phyloP scores from a whole-genome alignment of 306 rosid species.

The Corylus heterophylla region DNA sequence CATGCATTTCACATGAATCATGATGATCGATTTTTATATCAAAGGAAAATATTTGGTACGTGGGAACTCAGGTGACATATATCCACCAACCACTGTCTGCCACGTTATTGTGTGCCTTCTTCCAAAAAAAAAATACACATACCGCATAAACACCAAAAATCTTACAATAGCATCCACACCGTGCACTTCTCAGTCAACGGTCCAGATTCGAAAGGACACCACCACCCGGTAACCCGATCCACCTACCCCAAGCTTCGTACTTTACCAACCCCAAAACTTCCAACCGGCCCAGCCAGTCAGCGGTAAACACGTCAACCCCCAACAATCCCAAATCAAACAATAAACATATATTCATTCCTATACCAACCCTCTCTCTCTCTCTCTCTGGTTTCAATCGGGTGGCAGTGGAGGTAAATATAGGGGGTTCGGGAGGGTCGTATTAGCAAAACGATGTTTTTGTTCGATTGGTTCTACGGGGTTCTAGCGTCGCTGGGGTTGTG shows the following conservation, averaged over 20 bases:
- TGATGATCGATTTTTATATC: too few relatives aligned
- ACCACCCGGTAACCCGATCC: constrained; percentile 6
- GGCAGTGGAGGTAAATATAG: constrained; percentile 14
- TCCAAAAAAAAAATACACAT: too few relatives aligned
- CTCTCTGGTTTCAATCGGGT: constrained; percentile 31
- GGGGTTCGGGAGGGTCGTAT: not conserved
- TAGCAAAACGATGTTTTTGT: constrained; percentile 53
- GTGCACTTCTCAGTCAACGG: too few relatives aligned
- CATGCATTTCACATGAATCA: too few relatives aligned
- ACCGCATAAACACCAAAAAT: too few relatives aligned
- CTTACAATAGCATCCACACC: too few relatives aligned
- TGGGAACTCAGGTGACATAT: too few relatives aligned
- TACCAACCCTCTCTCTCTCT: constrained; percentile 12
- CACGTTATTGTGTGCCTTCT: too few relatives aligned
- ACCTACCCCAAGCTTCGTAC: not conserved
- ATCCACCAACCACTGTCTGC: too few relatives aligned
- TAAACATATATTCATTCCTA: not conserved
- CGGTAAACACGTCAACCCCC: not conserved
- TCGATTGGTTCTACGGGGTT: constrained; percentile 87
- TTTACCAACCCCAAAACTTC: not conserved
- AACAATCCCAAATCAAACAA: not conserved
- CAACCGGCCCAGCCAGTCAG: constrained; percentile 25
- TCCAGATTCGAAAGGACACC: too few relatives aligned
- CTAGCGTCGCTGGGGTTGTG: constrained; percentile 87
- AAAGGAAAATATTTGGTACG: too few relatives aligned